Conservation (phyloP, 2,329 filamentous ascomycete genomes). For the Didymella pomorum region DNA sequence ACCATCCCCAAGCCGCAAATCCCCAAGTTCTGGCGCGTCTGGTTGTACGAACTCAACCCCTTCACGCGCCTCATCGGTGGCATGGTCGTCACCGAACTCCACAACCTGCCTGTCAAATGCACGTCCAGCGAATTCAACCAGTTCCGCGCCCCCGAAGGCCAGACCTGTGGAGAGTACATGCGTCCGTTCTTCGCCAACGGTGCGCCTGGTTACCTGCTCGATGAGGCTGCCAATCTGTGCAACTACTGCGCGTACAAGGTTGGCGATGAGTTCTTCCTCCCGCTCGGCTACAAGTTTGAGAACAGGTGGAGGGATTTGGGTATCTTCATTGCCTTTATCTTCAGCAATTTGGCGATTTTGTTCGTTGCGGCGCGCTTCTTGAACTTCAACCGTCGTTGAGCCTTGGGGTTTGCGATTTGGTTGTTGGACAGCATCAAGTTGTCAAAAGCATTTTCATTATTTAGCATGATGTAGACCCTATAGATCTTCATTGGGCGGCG, state of each 20-base stretch:
- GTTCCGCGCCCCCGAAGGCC: slow-evolving; percentile 71
- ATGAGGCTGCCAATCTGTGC: slow-evolving; percentile 72
- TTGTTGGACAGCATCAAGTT: not conserved
- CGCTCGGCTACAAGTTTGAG: slow-evolving; percentile 71
- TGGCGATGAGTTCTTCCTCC: slow-evolving; percentile 80
- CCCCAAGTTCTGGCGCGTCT: slow-evolving; percentile 77
- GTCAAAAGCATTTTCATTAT: slow-evolving; percentile 9
- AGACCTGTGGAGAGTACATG: slow-evolving; percentile 81
- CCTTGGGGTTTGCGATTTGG: not conserved
- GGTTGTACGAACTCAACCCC: slow-evolving; percentile 84
- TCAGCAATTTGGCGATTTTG: slow-evolving; percentile 74
- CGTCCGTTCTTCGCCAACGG: slow-evolving; percentile 70
- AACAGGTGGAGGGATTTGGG: slow-evolving; percentile 84
- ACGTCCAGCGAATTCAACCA: slow-evolving; percentile 66
- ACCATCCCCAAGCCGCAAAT: slow-evolving; percentile 81
- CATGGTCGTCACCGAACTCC: slow-evolving; percentile 80
- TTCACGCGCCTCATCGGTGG: slow-evolving; percentile 83
- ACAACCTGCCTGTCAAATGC: slow-evolving; percentile 71
- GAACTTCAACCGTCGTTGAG: slow-evolving; percentile 55
- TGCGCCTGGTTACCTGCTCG: slow-evolving; percentile 75
- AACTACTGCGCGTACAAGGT: slow-evolving; percentile 82
- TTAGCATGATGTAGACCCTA: slow-evolving; percentile 14
- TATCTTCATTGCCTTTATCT: slow-evolving; percentile 79
- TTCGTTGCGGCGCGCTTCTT: slow-evolving; percentile 63
- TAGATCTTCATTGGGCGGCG: slow-evolving; percentile 27